These are phyloP conservation scores for Suaeda aralocaspica DNA, from an alignment of 148 eudicot genomes.

Conservation along the genomic window DNA sequence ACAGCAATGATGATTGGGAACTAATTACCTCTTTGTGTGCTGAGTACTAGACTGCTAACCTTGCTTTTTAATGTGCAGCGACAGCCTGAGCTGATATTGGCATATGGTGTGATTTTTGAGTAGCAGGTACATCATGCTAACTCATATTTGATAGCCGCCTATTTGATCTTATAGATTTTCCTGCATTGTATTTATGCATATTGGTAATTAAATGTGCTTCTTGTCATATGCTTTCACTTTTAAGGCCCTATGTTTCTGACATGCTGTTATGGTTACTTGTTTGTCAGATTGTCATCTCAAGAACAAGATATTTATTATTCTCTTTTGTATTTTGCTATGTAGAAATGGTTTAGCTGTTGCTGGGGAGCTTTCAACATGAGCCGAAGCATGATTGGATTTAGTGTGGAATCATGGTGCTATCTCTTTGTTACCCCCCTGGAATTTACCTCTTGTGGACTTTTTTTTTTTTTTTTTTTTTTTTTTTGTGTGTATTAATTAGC, in stretches of 20 bases:
- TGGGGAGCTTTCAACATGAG: conserved; percentile 19
- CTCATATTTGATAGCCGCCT: not conserved
- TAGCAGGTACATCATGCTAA: conserved; percentile 17
- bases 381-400: not conserved
- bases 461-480: not conserved
- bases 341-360: conserved; percentile 19
- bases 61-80: conserved; percentile 23
- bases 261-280: not conserved
- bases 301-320: conserved; percentile 19
- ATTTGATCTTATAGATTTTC: too few relatives aligned
- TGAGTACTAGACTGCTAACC: not conserved
- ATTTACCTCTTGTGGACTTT: conserved; percentile 13
- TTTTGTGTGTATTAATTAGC: conserved; percentile 10
- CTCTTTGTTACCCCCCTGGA: conserved; percentile 13
- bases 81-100: conserved; percentile 29
- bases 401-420: conserved; percentile 13
- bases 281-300: conserved; percentile 24
- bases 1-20: not conserved
- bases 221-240: not conserved
- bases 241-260: not conserved
- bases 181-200: too few relatives aligned
- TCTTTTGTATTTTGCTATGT: conserved; percentile 20
- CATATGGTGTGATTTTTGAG: conserved; percentile 16
- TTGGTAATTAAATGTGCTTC: too few relatives aligned
- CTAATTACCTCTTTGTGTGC: not conserved